These are phyloP conservation scores for Cyclocybe aegerita DNA, from an alignment of 768 basidiomycete species.

Conservation along the genomic window DNA sequence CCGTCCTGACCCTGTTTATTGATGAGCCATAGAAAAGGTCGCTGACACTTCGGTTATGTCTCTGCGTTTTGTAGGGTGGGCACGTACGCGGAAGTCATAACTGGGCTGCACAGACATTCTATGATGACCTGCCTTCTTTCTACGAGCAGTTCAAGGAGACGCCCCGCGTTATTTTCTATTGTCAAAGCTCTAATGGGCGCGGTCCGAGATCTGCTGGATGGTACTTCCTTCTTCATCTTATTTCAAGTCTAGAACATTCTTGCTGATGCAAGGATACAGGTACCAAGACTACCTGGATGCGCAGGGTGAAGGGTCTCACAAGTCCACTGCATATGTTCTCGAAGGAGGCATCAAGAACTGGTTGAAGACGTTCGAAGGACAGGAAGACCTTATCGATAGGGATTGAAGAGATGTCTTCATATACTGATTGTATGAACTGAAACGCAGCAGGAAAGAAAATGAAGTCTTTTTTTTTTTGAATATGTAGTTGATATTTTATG, in stretches of 20 bases:
- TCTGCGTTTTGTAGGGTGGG: conserved; percentile 37
- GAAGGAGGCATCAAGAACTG: conserved; percentile 11
- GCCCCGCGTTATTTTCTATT: conserved; percentile 52
- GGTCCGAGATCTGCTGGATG: conserved; percentile 57
- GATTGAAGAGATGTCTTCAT: conserved; percentile 6
- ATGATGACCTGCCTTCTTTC: conserved; percentile 40
- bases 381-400: conserved; percentile 3
- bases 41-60: neutral
- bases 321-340: conserved; percentile 5
- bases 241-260: no score
- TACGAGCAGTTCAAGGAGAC: conserved; percentile 38
- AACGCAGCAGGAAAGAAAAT: no score
- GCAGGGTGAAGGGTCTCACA: neutral
- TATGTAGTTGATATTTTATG: no score
- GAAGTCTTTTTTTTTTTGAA: no score
- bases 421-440: no score
- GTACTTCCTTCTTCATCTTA: conserved; percentile 27
- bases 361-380: conserved; percentile 4
- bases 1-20: neutral
- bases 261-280: neutral
- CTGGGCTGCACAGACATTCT: conserved; percentile 50
- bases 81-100: conserved; percentile 53
- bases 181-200: conserved; percentile 48
- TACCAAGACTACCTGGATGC: conserved; percentile 10
- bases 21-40: neutral